Evolutionary conservation across 2,329 filamentous ascomycete genomes (phyloP).

Genomic region (Talaromyces sp.): DNA sequence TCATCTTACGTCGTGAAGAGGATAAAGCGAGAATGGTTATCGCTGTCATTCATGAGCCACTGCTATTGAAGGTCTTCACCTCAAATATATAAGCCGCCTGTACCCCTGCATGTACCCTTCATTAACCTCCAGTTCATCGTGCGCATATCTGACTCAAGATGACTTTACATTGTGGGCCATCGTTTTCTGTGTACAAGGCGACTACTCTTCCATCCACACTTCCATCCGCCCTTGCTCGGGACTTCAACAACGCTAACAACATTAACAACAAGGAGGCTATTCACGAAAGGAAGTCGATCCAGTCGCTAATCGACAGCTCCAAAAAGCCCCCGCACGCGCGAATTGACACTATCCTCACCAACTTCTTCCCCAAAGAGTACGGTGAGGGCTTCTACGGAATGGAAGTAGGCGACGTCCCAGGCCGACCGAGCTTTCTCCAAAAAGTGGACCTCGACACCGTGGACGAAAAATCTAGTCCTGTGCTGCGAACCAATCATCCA

Average conservation of each 20-base stretch:
- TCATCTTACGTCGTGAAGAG: too few relatives aligned
- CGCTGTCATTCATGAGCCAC: not conserved
- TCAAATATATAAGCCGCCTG: not conserved
- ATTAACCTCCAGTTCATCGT: not conserved
- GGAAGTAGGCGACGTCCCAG: not conserved
- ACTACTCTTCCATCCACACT: not conserved
- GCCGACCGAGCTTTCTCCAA: not conserved
- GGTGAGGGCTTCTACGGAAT: not conserved
- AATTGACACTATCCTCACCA: not conserved
- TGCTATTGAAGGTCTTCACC: not conserved
- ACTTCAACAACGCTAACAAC: not conserved
- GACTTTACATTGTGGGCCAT: not conserved
- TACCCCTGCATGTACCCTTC: not conserved
- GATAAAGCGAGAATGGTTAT: too few relatives aligned
- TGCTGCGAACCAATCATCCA: not conserved
- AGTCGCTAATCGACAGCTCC: not conserved
- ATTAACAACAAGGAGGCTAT: not conserved
- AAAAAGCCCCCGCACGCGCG: not conserved
- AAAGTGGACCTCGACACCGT: not conserved
- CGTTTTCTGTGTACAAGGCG: not conserved
- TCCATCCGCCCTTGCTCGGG: not conserved
- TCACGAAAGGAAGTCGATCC: not conserved
- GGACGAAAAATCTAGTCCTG: not conserved
- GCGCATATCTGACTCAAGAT: not conserved
- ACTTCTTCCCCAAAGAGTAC: not conserved